A percentile compares a stretch with the other conserved stretches of the same genome.
Evolutionary conservation across 2,329 filamentous ascomycete species (phyloP).

Genomic region (Fusarium citri): DNA sequence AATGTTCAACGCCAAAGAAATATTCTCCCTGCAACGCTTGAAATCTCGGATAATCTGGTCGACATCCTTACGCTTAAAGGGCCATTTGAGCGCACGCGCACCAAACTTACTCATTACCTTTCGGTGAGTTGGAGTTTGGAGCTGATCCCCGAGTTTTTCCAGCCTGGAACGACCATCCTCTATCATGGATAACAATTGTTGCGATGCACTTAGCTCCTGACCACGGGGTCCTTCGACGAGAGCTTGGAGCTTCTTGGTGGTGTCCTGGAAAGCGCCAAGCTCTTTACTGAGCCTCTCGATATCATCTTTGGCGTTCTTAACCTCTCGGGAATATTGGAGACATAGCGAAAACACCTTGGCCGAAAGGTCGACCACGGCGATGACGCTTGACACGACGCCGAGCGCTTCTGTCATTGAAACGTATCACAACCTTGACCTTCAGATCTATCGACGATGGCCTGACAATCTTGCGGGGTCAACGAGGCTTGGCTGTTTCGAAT

Average conservation of each 20-base stretch:
- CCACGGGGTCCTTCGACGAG: neutral
- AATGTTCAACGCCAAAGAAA: neutral
- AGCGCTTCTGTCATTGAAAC: neutral
- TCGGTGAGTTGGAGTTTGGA: neutral
- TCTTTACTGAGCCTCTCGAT: neutral
- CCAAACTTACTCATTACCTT: neutral
- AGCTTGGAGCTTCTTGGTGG: neutral
- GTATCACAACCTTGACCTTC: neutral
- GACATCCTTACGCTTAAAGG: too few species aligned
- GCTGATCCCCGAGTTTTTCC: neutral
- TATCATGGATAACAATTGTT: neutral
- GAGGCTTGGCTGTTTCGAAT: neutral
- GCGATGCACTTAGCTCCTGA: neutral
- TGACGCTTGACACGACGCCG: neutral
- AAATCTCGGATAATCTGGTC: too few species aligned
- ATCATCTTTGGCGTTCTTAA: neutral
- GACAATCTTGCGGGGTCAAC: neutral
- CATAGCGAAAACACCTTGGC: neutral
- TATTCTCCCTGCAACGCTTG: too few species aligned
- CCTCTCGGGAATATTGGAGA: neutral
- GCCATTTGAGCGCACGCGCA: too few species aligned
- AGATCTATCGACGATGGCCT: neutral
- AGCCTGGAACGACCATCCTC: accelerated
- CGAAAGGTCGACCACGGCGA: neutral
- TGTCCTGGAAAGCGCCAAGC: neutral